Base-by-base conservation (phyloP, 2,329 filamentous ascomycete species). In the Dactylellina sp. region DNA sequence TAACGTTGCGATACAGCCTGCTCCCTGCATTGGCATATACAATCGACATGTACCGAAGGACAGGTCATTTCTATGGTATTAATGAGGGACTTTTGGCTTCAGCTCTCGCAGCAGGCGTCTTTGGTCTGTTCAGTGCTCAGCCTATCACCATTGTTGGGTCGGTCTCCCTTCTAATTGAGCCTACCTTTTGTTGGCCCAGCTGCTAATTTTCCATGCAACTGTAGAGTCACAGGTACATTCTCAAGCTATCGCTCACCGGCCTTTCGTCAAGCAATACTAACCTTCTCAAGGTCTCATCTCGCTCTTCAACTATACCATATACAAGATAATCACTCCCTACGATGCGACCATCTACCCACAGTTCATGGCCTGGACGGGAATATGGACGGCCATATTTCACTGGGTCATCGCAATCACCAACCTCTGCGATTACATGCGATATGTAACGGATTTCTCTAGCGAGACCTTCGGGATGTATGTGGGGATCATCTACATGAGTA, bases 111-210 rank as follows among this genome's bases (percentile, higher is more conserved):
- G 86, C 91, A 4, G 87, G 94, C 0, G 91, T 96, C 0, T 97
- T 96, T 80, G 85, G 91, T 1, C 77, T 96, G 0, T 85, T 92
- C 75, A 89, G 92, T 6, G 91, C 90, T 24, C 93, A 97, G 80
- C 93, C 93, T 5, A 83, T 97, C 66, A 91, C 94, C 62, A 96
- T 97, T 80, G 93, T 97, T 20, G 93, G 93, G 92, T 97, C 1
- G 96, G 68, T 49, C 28, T 53, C n/a, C 18, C 25, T 32, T 40
- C 14, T 9, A n/a, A 52, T 85, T n/a, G n/a, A n/a, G n/a, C n/a
- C n/a, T n/a, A 32, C 28, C 4, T 32, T 9, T 32, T 32, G 28
- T 5, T 32, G 9, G 9, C 28, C 28, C 9, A 9, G 5, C 28
- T 32, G 28, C 28, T 32, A 32, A 32, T 9, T 9, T 32, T 32